Evolutionary conservation across 371 early-diverging fungal species (phyloP).

Genomic region (Actinomortierella ambigua): DNA sequence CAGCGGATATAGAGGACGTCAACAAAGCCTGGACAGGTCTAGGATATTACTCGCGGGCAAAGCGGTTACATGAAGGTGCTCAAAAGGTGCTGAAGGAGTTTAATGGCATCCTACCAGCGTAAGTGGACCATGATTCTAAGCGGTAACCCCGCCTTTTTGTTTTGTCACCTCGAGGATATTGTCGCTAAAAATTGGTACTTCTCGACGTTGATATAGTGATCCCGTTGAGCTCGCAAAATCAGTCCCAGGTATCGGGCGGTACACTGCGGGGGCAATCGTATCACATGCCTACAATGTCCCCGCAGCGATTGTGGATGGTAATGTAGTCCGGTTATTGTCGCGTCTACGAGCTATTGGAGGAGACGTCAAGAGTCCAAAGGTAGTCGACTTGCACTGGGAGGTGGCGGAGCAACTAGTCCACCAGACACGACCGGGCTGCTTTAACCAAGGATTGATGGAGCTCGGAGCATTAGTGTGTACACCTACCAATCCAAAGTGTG

Average conservation of each 20-base stretch:
- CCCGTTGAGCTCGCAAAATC: slow-evolving; percentile 60
- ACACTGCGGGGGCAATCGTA: slow-evolving; percentile 70
- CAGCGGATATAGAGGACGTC: slow-evolving; percentile 73
- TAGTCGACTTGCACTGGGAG: slow-evolving; percentile 68
- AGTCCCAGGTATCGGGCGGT: slow-evolving; percentile 78
- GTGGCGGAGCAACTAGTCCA: slow-evolving; percentile 65
- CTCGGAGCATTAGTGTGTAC: slow-evolving; percentile 83
- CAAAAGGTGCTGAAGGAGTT: slow-evolving; percentile 61
- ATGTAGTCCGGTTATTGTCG: slow-evolving; percentile 79
- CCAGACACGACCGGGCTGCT: slow-evolving; percentile 70
- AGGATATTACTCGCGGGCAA: slow-evolving; percentile 83
- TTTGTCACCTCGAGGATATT: no score
- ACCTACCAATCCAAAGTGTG: slow-evolving; percentile 73
- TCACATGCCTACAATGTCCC: slow-evolving; percentile 74
- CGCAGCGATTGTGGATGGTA: slow-evolving; percentile 80
- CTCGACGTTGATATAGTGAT: slow-evolving; percentile 38
- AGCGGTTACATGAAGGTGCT: slow-evolving; percentile 75
- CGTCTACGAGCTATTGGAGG: slow-evolving; percentile 73
- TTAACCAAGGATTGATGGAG: slow-evolving; percentile 89
- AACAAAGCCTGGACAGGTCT: slow-evolving; percentile 81
- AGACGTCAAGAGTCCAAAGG: slow-evolving; percentile 68
- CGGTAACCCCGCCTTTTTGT: background rate
- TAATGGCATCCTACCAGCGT: slow-evolving; percentile 62
- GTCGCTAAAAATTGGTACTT: no score
- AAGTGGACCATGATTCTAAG: background rate